Conservation (phyloP, 2,329 filamentous ascomycete species). For the Massarina eburnea region DNA sequence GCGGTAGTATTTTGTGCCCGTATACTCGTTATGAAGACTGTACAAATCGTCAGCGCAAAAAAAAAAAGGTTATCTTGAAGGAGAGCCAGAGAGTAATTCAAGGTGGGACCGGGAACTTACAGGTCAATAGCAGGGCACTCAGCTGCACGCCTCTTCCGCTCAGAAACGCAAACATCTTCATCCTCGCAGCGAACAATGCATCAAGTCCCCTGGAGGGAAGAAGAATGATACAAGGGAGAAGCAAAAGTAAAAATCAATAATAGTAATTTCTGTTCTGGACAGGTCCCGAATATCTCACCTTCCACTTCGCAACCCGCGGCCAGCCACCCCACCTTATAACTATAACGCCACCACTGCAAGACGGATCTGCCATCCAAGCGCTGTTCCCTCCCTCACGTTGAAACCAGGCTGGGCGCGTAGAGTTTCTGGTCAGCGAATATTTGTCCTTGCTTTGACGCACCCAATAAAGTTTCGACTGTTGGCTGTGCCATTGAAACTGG, state of each 20-base stretch:
- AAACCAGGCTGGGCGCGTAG: slow-evolving; percentile 12
- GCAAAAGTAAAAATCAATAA: neutral
- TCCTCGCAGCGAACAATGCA: neutral
- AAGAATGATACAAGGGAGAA: neutral
- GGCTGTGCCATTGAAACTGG: slow-evolving; percentile 1
- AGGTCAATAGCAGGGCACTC: neutral
- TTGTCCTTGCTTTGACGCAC: neutral
- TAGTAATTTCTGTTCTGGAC: no score
- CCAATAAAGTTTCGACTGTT: neutral
- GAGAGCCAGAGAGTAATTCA: neutral
- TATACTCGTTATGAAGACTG: slow-evolving; percentile 19
- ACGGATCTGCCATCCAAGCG: neutral
- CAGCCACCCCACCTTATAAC: neutral
- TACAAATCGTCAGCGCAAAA: neutral
- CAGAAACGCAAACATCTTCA: neutral
- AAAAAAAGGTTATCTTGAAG: neutral
- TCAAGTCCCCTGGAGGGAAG: neutral
- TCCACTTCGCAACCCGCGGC: neutral
- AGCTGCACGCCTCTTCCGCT: neutral
- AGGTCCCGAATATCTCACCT: neutral
- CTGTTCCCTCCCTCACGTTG: slow-evolving; percentile 16
- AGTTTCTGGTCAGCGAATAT: neutral
- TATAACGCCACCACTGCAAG: neutral
- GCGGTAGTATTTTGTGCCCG: slow-evolving; percentile 22
- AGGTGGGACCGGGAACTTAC: neutral